Evolutionary conservation across 805 yeast species (phyloP).

Genomic region (Hanseniaspora occidentalis): DNA sequence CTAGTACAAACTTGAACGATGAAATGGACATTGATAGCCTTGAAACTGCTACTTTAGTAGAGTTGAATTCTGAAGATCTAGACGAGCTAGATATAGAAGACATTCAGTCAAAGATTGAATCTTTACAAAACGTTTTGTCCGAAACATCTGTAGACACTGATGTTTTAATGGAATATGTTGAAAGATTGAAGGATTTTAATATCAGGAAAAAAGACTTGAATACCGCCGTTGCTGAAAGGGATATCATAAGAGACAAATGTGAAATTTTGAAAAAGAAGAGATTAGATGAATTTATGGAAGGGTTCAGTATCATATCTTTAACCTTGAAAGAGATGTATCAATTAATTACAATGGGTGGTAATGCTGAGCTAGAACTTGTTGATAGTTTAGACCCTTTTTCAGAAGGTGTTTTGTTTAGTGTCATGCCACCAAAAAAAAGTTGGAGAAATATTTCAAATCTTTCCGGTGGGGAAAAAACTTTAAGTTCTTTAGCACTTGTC

Average conservation of each 20-base stretch:
- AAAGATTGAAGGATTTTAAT: constrained; percentile 50
- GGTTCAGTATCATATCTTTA: constrained; percentile 74
- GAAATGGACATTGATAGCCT: constrained; percentile 6
- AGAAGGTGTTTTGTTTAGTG: constrained; percentile 92
- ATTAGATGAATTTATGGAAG: constrained; percentile 83
- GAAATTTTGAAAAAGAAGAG: constrained; percentile 65
- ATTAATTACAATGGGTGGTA: constrained; percentile 98
- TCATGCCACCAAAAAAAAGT: constrained; percentile 97
- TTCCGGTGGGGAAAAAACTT: constrained; percentile 96
- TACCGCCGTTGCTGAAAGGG: constrained; percentile 53
- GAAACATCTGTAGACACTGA: constrained; percentile 57
- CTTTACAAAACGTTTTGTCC: constrained; percentile 42
- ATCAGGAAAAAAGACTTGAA: constrained; percentile 55
- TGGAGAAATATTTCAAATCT: constrained; percentile 93
- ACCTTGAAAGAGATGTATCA: constrained; percentile 94
- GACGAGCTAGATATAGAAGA: constrained; percentile 32
- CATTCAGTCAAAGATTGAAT: constrained; percentile 39
- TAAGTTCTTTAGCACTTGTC: constrained; percentile 87
- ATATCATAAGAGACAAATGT: constrained; percentile 42
- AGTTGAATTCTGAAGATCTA: constrained; percentile 40
- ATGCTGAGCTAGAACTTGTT: constrained; percentile 91
- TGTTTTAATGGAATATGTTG: constrained; percentile 63
- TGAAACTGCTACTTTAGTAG: constrained; percentile 21
- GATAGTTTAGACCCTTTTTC: constrained; percentile 96
- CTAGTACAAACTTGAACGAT: no score